These are phyloP conservation scores for Mucor racemosus DNA, from an alignment of 371 early-diverging fungal genomes.

Conservation along the genomic window DNA sequence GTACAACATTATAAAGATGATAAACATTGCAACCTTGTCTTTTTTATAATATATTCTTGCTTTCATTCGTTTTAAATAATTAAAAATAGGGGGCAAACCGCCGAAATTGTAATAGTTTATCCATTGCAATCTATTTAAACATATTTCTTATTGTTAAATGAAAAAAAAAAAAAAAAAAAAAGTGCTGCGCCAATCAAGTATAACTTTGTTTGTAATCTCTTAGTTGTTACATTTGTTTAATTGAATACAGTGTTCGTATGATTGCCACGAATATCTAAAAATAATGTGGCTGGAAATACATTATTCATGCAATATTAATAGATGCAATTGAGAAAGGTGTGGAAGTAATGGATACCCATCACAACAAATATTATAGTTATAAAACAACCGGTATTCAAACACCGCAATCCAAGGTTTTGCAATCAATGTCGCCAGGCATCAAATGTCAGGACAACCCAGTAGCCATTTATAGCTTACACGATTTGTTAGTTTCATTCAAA, in stretches of 20 bases:
- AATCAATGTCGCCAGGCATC: neutral
- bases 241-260: neutral
- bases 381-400: neutral
- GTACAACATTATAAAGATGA: neutral
- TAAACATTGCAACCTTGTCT: neutral
- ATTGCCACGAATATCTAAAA: neutral
- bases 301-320: neutral
- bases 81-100: neutral
- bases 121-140: neutral
- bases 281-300: conserved; percentile 1
- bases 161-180: neutral
- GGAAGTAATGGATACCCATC: neutral
- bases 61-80: neutral
- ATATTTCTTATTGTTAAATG: neutral
- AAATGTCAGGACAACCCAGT: neutral
- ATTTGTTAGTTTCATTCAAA: neutral
- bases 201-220: too few relatives aligned
- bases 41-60: neutral
- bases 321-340: neutral
- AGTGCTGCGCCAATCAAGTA: neutral
- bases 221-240: too few relatives aligned
- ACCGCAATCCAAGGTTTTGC: neutral
- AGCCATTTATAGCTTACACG: neutral
- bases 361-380: neutral
- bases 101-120: neutral